phyloP scores from a whole-genome alignment of 2,329 filamentous ascomycete species.

The Eutypella sp. region DNA sequence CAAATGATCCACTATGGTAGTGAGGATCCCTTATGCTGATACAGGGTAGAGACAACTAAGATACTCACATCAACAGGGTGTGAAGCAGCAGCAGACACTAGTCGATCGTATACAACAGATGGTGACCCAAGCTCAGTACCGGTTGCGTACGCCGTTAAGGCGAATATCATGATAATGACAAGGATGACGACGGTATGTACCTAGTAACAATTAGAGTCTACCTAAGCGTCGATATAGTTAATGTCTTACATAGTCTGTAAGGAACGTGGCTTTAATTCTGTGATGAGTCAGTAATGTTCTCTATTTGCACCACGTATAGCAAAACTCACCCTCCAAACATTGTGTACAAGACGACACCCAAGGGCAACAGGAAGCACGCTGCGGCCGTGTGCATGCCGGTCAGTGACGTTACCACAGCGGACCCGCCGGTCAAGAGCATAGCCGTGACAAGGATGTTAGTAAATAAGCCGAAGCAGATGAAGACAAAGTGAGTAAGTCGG shows the following conservation, averaged over 20 bases:
- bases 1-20: background rate
- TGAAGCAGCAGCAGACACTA: slow-evolving; percentile 58
- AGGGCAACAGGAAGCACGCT: slow-evolving; percentile 74
- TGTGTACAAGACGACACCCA: slow-evolving; percentile 77
- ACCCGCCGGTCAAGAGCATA: slow-evolving; percentile 80
- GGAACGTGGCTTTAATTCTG: slow-evolving; percentile 73
- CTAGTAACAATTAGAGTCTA: slow-evolving; percentile 3
- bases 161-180: slow-evolving; percentile 78
- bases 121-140: slow-evolving; percentile 68
- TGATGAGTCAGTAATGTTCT: background rate
- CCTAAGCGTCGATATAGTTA: background rate
- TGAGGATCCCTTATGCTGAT: background rate
- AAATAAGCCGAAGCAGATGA: slow-evolving; percentile 72
- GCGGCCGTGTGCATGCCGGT: slow-evolving; percentile 72
- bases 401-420: slow-evolving; percentile 63
- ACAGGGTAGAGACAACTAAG: background rate
- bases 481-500: slow-evolving; percentile 62
- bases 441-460: slow-evolving; percentile 82
- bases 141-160: slow-evolving; percentile 74
- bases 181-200: slow-evolving; percentile 76
- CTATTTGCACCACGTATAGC: background rate
- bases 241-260: slow-evolving; percentile 61
- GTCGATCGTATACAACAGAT: slow-evolving; percentile 66
- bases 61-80: slow-evolving; percentile 58
- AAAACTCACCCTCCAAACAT: slow-evolving; percentile 53